Evolutionary conservation across 306 rosid genomes (phyloP).

Genomic region (Oemleria cerasiformis): DNA sequence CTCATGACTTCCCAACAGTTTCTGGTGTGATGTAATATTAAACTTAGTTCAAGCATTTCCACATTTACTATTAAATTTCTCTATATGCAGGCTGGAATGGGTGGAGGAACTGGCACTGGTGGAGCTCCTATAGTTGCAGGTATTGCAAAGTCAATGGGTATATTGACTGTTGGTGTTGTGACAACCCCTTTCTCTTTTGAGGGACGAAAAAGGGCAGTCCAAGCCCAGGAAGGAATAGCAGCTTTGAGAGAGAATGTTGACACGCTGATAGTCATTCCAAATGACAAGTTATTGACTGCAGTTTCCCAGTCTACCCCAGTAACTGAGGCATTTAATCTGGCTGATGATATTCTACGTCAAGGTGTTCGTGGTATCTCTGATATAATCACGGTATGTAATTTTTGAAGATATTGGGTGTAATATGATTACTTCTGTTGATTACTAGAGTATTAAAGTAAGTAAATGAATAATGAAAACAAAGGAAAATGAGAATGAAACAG

Average conservation of each 20-base stretch:
- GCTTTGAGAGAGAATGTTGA: conserved; percentile 96
- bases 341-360: conserved; percentile 97
- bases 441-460: not conserved
- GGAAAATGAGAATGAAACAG: conserved; percentile 1
- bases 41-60: not conserved
- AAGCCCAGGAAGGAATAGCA: conserved; percentile 99
- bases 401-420: not conserved
- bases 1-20: conserved; percentile 24
- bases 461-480: not conserved
- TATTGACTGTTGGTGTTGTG: conserved; percentile 95
- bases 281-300: conserved; percentile 94
- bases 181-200: conserved; percentile 98
- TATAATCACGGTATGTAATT: conserved; percentile 81
- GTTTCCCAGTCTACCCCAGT: conserved; percentile 96
- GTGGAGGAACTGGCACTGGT: conserved; percentile 99
- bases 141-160: conserved; percentile 93
- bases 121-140: conserved; percentile 98
- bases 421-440: not conserved
- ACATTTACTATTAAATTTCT: conserved; percentile 10
- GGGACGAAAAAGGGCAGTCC: conserved; percentile 97
- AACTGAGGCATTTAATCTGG: conserved; percentile 96
- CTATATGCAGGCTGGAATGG: conserved; percentile 90
- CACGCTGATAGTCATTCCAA: conserved; percentile 95
- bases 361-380: conserved; percentile 99
- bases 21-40: not conserved